Conservation (phyloP, 495 filamentous ascomycete genomes). For the Xylaria palmicola region DNA sequence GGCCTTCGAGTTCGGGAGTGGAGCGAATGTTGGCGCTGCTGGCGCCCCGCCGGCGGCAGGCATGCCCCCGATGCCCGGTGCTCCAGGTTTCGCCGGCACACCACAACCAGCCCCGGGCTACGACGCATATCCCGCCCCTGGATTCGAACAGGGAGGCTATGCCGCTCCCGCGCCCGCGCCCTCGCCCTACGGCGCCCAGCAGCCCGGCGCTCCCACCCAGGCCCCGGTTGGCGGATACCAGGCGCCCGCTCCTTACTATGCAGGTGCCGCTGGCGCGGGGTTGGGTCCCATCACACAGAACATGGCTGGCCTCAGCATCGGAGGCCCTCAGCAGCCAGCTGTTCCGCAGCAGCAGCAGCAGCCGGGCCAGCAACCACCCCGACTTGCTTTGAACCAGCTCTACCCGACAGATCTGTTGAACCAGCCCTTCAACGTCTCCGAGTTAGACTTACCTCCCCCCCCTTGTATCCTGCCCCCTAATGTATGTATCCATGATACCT, state of each 20-base stretch:
- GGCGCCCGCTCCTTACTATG: conserved; percentile 65
- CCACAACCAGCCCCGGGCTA: conserved; percentile 43
- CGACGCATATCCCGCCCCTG: conserved; percentile 62
- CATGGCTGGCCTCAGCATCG: conserved; percentile 78
- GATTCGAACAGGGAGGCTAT: conserved; percentile 57
- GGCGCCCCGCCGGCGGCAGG: conserved; percentile 31
- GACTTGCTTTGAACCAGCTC: conserved; percentile 75
- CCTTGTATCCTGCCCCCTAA: conserved; percentile 88
- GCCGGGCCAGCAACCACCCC: conserved; percentile 51
- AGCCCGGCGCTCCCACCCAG: conserved; percentile 38
- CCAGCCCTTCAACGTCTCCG: conserved; percentile 89
- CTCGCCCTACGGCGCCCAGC: conserved; percentile 50
- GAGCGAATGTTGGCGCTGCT: conserved; percentile 74
- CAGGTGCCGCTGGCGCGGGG: conserved; percentile 47
- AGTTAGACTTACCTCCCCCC: conserved; percentile 89
- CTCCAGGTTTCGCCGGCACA: conserved; percentile 35
- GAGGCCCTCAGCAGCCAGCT: conserved; percentile 54
- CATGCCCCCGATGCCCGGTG: conserved; percentile 17
- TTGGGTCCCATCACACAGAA: conserved; percentile 78
- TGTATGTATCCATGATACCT: conserved; percentile 34
- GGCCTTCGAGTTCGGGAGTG: conserved; percentile 88
- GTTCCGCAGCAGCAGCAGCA: conserved; percentile 41
- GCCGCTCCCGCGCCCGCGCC: conserved; percentile 43
- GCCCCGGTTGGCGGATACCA: conserved; percentile 59
- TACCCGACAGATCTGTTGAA: conserved; percentile 88